These are phyloP conservation scores for Pythium aquatile DNA, from an alignment of 352 stramenopile species.

Conservation along the genomic window DNA sequence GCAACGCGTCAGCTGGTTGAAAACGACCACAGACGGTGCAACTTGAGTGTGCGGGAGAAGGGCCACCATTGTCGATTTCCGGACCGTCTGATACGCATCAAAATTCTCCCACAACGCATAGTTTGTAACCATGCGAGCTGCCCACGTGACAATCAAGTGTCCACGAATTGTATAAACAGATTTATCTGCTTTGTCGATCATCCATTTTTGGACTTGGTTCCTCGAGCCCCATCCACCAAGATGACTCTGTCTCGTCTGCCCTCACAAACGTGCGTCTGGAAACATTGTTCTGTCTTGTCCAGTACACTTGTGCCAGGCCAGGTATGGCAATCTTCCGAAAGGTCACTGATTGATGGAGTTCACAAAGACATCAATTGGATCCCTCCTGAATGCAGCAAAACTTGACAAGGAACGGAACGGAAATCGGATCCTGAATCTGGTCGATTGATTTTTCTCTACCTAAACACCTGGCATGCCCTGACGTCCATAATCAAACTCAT, in stretches of 20 bases:
- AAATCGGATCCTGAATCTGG: background rate
- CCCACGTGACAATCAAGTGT: background rate
- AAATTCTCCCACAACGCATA: background rate
- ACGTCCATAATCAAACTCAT: conserved; percentile 1
- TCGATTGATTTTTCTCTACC: background rate
- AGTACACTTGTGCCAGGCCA: background rate
- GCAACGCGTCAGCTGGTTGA: conserved; percentile 2
- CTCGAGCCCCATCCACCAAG: background rate
- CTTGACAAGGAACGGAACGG: background rate
- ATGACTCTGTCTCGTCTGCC: conserved; percentile 1
- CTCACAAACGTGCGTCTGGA: background rate
- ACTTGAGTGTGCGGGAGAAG: background rate
- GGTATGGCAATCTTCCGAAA: background rate
- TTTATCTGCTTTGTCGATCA: background rate
- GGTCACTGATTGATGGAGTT: background rate
- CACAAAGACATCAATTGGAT: no score
- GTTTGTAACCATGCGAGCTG: background rate
- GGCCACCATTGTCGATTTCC: background rate
- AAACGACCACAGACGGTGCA: background rate
- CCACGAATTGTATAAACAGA: background rate
- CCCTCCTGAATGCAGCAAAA: background rate
- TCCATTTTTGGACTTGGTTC: no score
- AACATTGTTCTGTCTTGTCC: background rate
- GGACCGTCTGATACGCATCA: background rate
- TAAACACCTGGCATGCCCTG: background rate